Conservation (phyloP, 2,329 filamentous ascomycete genomes). For the Pseudogymnoascus sp. region DNA sequence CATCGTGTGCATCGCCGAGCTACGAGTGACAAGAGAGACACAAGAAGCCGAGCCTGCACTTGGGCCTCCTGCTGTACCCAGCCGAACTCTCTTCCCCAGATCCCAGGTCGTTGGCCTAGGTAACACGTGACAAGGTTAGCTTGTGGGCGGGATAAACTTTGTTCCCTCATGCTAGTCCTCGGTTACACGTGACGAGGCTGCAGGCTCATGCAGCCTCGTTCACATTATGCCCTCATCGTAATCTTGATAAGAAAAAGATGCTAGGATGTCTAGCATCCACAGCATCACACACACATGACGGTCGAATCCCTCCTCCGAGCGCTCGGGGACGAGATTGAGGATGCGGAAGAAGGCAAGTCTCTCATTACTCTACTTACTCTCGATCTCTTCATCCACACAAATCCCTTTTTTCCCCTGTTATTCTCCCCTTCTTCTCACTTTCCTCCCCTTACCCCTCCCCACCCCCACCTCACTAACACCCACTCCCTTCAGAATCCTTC, state of each 20-base stretch:
- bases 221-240: background rate
- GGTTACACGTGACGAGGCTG: slow-evolving; percentile 4
- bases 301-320: slow-evolving; percentile 34
- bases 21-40: background rate
- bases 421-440: background rate
- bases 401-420: slow-evolving; percentile 1
- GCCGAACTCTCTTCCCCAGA: background rate
- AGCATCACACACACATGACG: slow-evolving; percentile 21
- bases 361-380: background rate
- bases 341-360: slow-evolving; percentile 54
- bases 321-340: slow-evolving; percentile 46
- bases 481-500: slow-evolving; percentile 64
- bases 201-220: background rate
- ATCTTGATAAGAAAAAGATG: background rate
- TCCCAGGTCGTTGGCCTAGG: background rate
- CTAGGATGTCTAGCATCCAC: background rate
- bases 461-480: slow-evolving; percentile 10
- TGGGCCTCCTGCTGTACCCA: background rate
- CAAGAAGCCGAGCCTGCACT: background rate
- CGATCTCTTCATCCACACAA: background rate
- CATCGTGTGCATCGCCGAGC: background rate
- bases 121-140: background rate
- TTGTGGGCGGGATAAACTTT: background rate
- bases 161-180: background rate
- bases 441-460: background rate